phyloP scores from a whole-genome alignment of 495 filamentous ascomycete species.

The Cairneyella variabilis region DNA sequence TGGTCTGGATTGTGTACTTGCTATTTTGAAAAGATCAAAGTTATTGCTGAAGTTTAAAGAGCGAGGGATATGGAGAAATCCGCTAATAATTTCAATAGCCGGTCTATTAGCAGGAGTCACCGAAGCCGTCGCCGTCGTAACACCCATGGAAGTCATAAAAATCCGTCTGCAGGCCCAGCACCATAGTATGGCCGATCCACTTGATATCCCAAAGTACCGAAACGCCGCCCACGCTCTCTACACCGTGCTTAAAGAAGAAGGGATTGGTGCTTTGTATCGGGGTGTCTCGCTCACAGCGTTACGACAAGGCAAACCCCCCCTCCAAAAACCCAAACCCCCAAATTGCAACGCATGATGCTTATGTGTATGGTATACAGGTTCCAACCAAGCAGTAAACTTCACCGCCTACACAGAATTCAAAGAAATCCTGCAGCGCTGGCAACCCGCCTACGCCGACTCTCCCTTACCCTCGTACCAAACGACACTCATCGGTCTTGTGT shows the following conservation, averaged over 20 bases:
- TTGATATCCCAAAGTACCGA: conserved; percentile 92
- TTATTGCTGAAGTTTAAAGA: too few species aligned
- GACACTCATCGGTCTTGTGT: conserved; percentile 82
- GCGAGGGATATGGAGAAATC: neutral
- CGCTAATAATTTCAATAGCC: conserved; percentile 41
- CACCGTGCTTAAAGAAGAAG: conserved; percentile 89
- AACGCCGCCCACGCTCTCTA: conserved; percentile 95
- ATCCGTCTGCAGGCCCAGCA: conserved; percentile 97
- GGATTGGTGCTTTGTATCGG: conserved; percentile 79
- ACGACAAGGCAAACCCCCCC: conserved; percentile 59
- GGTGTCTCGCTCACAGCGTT: conserved; percentile 91
- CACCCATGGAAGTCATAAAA: conserved; percentile 98
- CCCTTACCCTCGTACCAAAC: conserved; percentile 87
- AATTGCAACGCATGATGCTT: neutral
- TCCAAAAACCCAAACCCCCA: neutral
- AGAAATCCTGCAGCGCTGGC: conserved; percentile 62
- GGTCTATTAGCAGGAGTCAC: conserved; percentile 91
- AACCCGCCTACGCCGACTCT: conserved; percentile 53
- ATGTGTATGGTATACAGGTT: conserved; percentile 27
- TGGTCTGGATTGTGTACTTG: too few species aligned
- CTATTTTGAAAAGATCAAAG: too few species aligned
- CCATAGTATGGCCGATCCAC: conserved; percentile 87
- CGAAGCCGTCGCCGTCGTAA: conserved; percentile 92
- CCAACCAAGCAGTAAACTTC: conserved; percentile 98
- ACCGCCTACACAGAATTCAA: conserved; percentile 96